Evolutionary conservation across 768 basidiomycete genomes (phyloP), one percentile per base, ranked within the genome.

Genomic region (Phanerochaete carnosa): DNA sequence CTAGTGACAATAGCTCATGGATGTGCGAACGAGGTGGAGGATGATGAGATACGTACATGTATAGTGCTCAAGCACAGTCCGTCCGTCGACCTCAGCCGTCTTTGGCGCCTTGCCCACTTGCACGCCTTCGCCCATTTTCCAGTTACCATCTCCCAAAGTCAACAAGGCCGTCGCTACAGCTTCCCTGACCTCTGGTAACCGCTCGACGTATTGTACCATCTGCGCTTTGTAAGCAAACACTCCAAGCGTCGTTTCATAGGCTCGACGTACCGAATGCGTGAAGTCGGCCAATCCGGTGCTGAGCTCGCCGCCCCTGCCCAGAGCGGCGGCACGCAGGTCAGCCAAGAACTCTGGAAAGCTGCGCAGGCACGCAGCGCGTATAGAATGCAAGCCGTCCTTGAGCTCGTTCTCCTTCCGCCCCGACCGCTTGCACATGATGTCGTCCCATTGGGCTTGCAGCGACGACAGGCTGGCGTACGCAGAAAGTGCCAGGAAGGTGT

Each of bases 61-160:
- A 66, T 83, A 94, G 70, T 93, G 90, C 67, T 93, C 88, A 25
- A 92, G 74, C 12, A 94, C 77, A 19, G 79, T 74, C 39, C 73
- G 74, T 66, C 88, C 85, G 58, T 86, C 86, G 11, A 77, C 78
- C 30, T 85, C 87, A 3, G 75, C 77, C 1, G 75, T 64, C 57
- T 83, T 82, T 7, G 72, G 62, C 1, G 68, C 70, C 65, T 83
- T 84, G 11, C 82, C 83, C 6, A 88, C 84, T 65, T 81, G 79
- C 23, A 90, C 79, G 5, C 90, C 91, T 62, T 91, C 90, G 3
- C 92, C 92, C 92, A 94, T 94, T 73, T 85, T 90, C 92, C 92
- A 94, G 64, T 94, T 94, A 11, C 92, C 92, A 61, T 94, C 92
- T 0, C 92, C 92, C 0, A 94, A 80, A 1, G 85, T 82, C 43